Evolutionary conservation across 2,329 filamentous ascomycete species (phyloP), one percentile per base, ranked within the genome.

Genomic region (Aspergillus puulaauensis): DNA sequence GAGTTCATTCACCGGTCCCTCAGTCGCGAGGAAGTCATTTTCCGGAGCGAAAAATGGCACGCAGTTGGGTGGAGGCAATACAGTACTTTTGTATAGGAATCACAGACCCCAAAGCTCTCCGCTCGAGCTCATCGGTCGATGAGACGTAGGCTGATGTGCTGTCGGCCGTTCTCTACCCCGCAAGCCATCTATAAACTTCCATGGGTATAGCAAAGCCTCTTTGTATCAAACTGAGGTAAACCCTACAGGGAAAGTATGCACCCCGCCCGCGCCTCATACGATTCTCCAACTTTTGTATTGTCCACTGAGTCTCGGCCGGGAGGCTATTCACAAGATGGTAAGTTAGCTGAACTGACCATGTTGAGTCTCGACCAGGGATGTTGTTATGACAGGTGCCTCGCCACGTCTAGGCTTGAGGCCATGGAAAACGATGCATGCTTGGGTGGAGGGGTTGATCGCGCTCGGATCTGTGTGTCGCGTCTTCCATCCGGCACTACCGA

Each of bases 391-490:
- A 9, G 24, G 27, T 31, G 54, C 48, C 47, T 50, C 40, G 41
- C 35, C 48, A 52, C 43, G 31, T 14, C 47, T 37, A n/a, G 43
- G 7, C 35, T 21, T 8, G 27, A 40, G 27, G n/a, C 24, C n/a
- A 39, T 23, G 43, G 31, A 54, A 40, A 44, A n/a, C 14, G n/a
- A 12, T 11, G 6, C 41, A 27, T 40, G 23, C 12, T 19, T 40
- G 21, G 11, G 41, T 52, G 48, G 47, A 52, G 54, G 54, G 48
- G 54, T 47, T 47, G 54, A 56, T 52, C 40, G 54, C 54, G 54
- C 54, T 56, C 54, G 33, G 54, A 56, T 56, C 54, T 51, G 54
- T 46, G 47, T 56, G 27, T 31, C 27, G 27, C 31, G 50, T 39
- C 31, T 41, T 41, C 54, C 41, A 40, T 19, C 27, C 39, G 21